Base-by-base conservation (phyloP, 306 rosid species). In the Acacia crassicarpa region DNA sequence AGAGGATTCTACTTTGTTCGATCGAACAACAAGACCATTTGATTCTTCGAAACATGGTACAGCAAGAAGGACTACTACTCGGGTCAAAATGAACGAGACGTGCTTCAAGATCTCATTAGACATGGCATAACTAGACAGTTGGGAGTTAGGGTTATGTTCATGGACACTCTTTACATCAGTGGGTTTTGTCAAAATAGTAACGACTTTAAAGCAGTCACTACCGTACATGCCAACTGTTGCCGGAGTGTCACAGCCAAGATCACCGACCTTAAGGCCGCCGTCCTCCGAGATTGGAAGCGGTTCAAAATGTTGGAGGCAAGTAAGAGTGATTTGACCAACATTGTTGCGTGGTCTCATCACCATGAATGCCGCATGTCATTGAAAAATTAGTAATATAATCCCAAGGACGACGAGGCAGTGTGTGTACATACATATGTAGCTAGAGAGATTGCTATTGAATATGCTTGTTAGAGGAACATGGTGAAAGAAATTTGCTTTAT, bases 211-310 rank as follows among this genome's bases (percentile, higher is more conserved):
- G 84, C 4, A 1, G 97, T 91, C 22, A 23, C 77, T 43, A 95
- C 90, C 0, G 85, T 95, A 43, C 97, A 95, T 25, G 94, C 94
- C 67, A 93, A 93, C 12, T 95, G 98, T n/a, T 93, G 98, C 17
- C 86, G 89, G 41, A 89, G 91, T 3, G 90, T 95, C 74, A 75
- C 30, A 1, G 95, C 98, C 0, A 95, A 95, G 83, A 80, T 87
- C 9, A 40, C 5, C 1, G 97, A 95, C 80, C 72, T 95, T 0
- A 89, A 81, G 30, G 80, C 76, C 0, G n/a, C 27, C 27, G 80
- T 78, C 0, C 88, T 91, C 1, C 56, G 81, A 10, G 97, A 95
- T 51, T 92, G 98, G 98, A 94, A 90, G 90, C 75, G 27, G 38
- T 91, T 85, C 63, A 85, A 74, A 65, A 83, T 69, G 82, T 30